Conservation (phyloP, 108 stramenopile species). For the Pseudonitzschia multistriata region DNA sequence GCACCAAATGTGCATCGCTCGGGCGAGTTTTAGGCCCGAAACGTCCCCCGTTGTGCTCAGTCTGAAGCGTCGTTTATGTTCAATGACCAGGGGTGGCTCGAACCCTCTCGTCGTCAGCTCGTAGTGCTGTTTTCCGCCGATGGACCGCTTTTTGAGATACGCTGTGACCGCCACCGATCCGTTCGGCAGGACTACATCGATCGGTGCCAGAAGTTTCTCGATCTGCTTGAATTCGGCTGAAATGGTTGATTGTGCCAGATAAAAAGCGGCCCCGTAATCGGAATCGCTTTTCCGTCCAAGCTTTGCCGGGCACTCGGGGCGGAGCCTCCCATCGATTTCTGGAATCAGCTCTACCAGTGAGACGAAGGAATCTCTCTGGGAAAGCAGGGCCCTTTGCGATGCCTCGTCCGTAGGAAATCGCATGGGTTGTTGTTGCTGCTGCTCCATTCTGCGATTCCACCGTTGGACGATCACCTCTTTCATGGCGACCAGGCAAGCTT, state of each 20-base stretch:
- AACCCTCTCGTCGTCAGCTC: slow-evolving; percentile 25
- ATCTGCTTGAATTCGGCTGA: slow-evolving; percentile 38
- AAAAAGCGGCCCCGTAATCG: slow-evolving; percentile 30
- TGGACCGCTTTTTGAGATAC: slow-evolving; percentile 20
- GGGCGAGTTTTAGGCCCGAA: slow-evolving; percentile 23
- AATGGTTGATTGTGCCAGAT: slow-evolving; percentile 17
- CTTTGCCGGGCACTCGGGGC: slow-evolving; percentile 4
- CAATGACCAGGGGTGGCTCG: slow-evolving; percentile 47
- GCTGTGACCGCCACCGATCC: neutral
- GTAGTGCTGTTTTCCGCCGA: slow-evolving; percentile 16
- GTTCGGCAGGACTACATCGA: neutral
- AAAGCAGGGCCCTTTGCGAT: neutral
- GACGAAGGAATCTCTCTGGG: slow-evolving; percentile 18
- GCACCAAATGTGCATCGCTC: slow-evolving; percentile 37
- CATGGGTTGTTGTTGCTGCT: neutral
- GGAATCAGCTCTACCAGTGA: slow-evolving; percentile 30
- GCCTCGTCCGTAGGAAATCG: neutral
- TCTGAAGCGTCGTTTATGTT: slow-evolving; percentile 32
- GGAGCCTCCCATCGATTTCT: slow-evolving; percentile 18
- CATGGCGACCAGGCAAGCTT: slow-evolving; percentile 35
- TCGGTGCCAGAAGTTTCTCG: slow-evolving; percentile 18
- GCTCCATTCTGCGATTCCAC: neutral
- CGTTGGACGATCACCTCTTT: slow-evolving; percentile 4
- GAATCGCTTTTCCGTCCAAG: slow-evolving; percentile 7
- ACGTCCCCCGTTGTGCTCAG: slow-evolving; percentile 27